Conservation (phyloP, 2,329 filamentous ascomycete species). For the Pseudocercospora vitis region DNA sequence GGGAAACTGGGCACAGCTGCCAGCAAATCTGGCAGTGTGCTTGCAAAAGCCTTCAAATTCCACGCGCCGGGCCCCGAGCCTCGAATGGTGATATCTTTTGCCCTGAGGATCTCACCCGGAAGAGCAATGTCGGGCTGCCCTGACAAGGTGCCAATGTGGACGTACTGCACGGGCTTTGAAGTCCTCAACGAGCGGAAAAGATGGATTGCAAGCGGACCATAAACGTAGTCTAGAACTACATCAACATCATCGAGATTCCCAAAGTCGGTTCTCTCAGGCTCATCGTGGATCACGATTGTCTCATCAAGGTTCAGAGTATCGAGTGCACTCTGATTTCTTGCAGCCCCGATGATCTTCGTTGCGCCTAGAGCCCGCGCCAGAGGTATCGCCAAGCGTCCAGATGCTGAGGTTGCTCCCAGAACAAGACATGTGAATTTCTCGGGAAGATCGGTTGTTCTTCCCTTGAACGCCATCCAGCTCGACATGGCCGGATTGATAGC, state of each 20-base stretch:
- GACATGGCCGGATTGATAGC: conserved; percentile 57
- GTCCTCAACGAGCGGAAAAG: conserved; percentile 46
- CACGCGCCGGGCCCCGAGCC: conserved; percentile 34
- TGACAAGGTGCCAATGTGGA: conserved; percentile 54
- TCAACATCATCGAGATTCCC: conserved; percentile 50
- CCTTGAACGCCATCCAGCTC: conserved; percentile 58
- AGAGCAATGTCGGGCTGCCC: conserved; percentile 41
- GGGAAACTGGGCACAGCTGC: conserved; percentile 22
- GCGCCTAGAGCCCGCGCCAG: conserved; percentile 54
- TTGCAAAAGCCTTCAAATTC: conserved; percentile 26
- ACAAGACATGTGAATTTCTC: conserved; percentile 52
- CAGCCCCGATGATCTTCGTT: conserved; percentile 52
- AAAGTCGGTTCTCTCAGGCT: conserved; percentile 49
- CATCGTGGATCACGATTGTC: conserved; percentile 45
- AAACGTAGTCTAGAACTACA: conserved; percentile 60
- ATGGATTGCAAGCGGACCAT: conserved; percentile 48
- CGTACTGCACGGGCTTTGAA: conserved; percentile 52
- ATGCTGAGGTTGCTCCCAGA: conserved; percentile 55
- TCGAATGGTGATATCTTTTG: conserved; percentile 50
- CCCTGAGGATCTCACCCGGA: conserved; percentile 48
- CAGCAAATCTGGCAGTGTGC: conserved; percentile 30
- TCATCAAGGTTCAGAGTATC: conserved; percentile 49
- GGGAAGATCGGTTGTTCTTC: conserved; percentile 45
- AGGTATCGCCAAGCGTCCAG: conserved; percentile 53
- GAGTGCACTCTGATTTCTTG: conserved; percentile 49